Conservation (phyloP, 257 asterid species). For the Voacanga thouarsii region DNA sequence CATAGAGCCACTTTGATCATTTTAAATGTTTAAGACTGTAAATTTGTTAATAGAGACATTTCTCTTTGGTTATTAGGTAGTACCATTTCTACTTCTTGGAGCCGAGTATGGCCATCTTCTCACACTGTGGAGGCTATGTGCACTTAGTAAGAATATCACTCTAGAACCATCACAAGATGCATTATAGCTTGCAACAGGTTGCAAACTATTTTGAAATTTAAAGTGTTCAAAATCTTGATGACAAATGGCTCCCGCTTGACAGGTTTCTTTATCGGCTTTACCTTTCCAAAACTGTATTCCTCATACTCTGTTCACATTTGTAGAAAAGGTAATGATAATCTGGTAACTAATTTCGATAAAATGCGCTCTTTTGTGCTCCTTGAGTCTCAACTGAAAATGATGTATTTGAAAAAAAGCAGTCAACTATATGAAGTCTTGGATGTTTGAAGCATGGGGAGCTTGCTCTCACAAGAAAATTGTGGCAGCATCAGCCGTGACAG, state of each 20-base stretch:
- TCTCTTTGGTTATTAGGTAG: conserved; percentile 40
- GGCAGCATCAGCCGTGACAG: conserved; percentile 61
- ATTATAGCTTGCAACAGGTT: not conserved
- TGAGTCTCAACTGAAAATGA: not conserved
- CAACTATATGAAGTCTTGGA: conserved; percentile 38
- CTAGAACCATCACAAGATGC: not conserved
- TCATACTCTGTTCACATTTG: conserved; percentile 48
- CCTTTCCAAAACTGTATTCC: conserved; percentile 58
- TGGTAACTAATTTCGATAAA: not conserved
- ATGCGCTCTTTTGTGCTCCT: not conserved
- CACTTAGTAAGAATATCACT: conserved; percentile 57
- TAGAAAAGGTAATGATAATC: conserved; percentile 49
- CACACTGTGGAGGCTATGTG: conserved; percentile 74
- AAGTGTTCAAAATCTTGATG: not conserved
- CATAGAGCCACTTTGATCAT: not conserved
- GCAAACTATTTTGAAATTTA: not conserved
- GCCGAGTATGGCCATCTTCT: conserved; percentile 85
- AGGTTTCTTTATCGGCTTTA: conserved; percentile 83
- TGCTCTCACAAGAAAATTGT: conserved; percentile 80
- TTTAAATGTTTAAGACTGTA: not conserved
- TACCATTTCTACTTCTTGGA: conserved; percentile 72
- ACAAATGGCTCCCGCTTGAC: conserved; percentile 16
- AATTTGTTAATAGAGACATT: not conserved
- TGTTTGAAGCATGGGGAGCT: conserved; percentile 60
- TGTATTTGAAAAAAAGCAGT: conserved; percentile 34